Evolutionary conservation across 75 land plant genomes (phyloP).

Genomic region (Ceratopteris richardii): DNA sequence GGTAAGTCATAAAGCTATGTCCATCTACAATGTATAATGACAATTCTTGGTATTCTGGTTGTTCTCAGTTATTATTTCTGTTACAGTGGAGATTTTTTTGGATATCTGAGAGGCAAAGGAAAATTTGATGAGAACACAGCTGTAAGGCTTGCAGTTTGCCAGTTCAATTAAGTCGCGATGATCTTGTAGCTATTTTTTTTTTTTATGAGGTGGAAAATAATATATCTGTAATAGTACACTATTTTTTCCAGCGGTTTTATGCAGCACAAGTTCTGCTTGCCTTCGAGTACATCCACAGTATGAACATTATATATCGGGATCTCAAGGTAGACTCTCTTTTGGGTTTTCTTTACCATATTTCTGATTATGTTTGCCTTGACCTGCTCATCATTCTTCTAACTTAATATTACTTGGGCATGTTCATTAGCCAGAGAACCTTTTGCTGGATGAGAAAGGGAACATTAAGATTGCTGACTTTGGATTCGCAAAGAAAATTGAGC

Average conservation of each 20-base stretch:
- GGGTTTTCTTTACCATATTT: too few species aligned
- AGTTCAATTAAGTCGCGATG: neutral
- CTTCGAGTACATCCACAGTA: conserved; percentile 30
- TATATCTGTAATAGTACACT: neutral
- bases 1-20: conserved; percentile 10
- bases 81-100: conserved; percentile 34
- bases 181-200: too few species aligned
- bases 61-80: neutral
- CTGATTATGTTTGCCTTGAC: too few species aligned
- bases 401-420: too few species aligned
- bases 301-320: conserved; percentile 29
- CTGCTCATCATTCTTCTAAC: too few species aligned
- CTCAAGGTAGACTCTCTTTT: conserved; percentile 11
- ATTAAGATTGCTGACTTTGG: conserved; percentile 39
- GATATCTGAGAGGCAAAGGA: conserved; percentile 27
- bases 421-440: conserved; percentile 31
- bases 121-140: conserved; percentile 35
- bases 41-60: too few species aligned
- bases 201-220: neutral
- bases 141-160: conserved; percentile 7
- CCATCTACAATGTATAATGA: too few species aligned
- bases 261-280: conserved; percentile 32
- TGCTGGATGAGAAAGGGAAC: conserved; percentile 38
- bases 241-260: conserved; percentile 19
- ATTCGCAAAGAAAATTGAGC: conserved; percentile 34